Percentiles rank a stretch among this genome's conserved stretches.
Conservation (phyloP, 495 filamentous ascomycete genomes). For the Neurospora sp. region DNA sequence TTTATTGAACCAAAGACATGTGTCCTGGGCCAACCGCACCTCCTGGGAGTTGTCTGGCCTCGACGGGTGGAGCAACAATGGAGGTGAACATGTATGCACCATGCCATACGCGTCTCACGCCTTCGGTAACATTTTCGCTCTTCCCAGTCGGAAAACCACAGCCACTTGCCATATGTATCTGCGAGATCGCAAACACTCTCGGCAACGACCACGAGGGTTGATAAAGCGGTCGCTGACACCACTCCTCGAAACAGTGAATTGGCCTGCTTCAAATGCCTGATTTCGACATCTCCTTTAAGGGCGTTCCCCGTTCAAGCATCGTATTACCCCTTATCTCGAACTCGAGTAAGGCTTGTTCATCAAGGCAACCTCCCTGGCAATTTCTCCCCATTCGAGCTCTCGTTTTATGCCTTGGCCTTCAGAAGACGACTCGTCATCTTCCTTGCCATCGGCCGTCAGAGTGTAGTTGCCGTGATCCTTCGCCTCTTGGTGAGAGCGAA, state of each 20-base stretch:
- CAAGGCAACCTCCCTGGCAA: conserved; percentile 80
- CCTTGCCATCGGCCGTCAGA: conserved; percentile 2
- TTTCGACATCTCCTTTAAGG: neutral
- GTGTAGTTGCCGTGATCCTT: conserved; percentile 4
- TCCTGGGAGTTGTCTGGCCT: neutral
- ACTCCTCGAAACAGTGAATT: neutral
- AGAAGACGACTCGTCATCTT: conserved; percentile 18
- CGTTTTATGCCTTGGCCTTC: conserved; percentile 35
- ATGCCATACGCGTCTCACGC: neutral
- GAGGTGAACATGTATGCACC: neutral
- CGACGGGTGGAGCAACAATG: neutral
- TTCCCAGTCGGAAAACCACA: neutral
- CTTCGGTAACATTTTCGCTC: neutral
- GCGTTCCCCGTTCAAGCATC: neutral
- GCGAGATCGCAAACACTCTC: neutral
- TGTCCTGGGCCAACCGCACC: neutral
- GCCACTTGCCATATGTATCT: neutral
- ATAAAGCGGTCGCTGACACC: neutral
- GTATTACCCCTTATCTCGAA: conserved; percentile 7
- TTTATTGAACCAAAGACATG: neutral
- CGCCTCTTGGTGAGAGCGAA: conserved; percentile 13
- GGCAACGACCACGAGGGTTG: neutral
- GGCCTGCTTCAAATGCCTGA: neutral
- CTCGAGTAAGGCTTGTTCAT: conserved; percentile 92
- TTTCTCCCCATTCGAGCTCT: conserved; percentile 84